phyloP scores from a whole-genome alignment of 1,284 basidiomycete species.

The Heterobasidion irregulare region DNA sequence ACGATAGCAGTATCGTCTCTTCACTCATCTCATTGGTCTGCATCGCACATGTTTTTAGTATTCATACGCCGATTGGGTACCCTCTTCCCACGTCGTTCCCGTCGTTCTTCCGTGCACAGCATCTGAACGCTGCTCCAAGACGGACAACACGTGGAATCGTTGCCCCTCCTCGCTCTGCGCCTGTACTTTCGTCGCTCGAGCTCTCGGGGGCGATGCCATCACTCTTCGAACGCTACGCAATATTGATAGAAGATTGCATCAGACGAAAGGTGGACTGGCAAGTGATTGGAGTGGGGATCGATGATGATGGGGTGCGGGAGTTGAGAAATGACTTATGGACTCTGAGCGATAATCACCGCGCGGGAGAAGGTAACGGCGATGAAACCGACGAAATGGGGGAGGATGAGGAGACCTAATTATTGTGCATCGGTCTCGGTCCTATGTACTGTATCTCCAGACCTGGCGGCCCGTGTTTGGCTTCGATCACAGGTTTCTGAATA shows the following conservation, averaged over 20 bases:
- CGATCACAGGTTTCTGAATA: not conserved
- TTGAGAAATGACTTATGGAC: slow-evolving; percentile 22
- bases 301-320: slow-evolving; percentile 23
- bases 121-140: slow-evolving; percentile 2
- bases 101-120: slow-evolving; percentile 15
- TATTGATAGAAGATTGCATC: slow-evolving; percentile 18
- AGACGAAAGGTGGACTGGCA: slow-evolving; percentile 19
- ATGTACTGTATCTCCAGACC: too few species aligned
- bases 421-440: too few species aligned
- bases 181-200: slow-evolving; percentile 17
- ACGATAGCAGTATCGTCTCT: not conserved
- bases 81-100: slow-evolving; percentile 21
- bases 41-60: slow-evolving; percentile 12
- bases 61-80: slow-evolving; percentile 17
- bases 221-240: slow-evolving; percentile 19
- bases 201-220: slow-evolving; percentile 14
- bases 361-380: not conserved
- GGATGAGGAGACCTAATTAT: not conserved
- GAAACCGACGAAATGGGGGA: not conserved
- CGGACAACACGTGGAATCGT: slow-evolving; percentile 11
- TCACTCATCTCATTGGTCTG: not conserved
- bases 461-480: too few species aligned
- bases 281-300: slow-evolving; percentile 14
- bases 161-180: slow-evolving; percentile 4
- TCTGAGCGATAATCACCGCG: not conserved